Conservation (phyloP, 306 rosid species). For the Quercus mongolica region DNA sequence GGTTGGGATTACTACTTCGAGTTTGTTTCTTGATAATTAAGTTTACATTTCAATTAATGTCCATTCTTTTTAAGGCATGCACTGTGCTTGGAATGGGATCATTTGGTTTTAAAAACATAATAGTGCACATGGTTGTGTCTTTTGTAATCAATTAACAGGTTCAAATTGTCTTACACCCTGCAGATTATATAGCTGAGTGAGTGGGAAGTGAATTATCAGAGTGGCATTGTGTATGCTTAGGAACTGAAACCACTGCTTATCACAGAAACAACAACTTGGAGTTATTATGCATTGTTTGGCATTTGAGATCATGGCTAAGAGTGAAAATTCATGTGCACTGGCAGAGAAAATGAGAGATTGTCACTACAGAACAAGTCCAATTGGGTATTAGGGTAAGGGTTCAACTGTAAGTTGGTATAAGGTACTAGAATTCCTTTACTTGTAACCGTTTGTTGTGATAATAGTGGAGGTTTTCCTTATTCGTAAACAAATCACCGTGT, state of each 20-base stretch:
- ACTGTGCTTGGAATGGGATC: background rate
- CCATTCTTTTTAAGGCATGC: background rate
- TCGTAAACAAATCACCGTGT: too few relatives aligned
- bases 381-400: too few relatives aligned
- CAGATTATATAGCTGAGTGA: slow-evolving; percentile 21
- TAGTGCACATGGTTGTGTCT: too few relatives aligned
- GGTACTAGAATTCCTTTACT: too few relatives aligned
- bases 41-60: background rate
- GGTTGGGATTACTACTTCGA: background rate
- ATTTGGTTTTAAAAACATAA: too few relatives aligned
- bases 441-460: too few relatives aligned
- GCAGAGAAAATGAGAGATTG: background rate
- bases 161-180: background rate
- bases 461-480: too few relatives aligned
- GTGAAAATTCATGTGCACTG: slow-evolving; percentile 8
- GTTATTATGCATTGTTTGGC: background rate
- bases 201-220: background rate
- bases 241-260: background rate
- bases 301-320: slow-evolving; percentile 42
- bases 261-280: background rate
- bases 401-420: too few relatives aligned
- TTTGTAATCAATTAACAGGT: background rate
- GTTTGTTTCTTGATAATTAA: background rate
- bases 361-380: too few relatives aligned
- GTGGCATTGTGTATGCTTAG: background rate